These are phyloP conservation scores for Trichosanthes truncata DNA, from an alignment of 306 rosid species.

Conservation along the genomic window DNA sequence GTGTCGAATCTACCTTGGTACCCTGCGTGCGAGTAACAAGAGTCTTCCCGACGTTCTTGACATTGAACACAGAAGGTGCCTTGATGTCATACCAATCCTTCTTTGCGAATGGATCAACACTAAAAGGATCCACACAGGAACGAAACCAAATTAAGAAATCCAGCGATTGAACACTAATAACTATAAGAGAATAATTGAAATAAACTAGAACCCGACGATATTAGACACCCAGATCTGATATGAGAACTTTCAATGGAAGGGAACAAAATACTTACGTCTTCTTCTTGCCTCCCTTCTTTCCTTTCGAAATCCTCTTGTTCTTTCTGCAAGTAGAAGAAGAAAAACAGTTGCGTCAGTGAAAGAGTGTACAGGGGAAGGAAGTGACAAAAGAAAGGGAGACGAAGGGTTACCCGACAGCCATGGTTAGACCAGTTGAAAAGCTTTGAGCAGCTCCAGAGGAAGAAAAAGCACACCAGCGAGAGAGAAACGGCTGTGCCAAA, in stretches of 20 bases:
- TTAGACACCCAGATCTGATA: background rate
- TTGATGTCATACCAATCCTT: conserved; percentile 97
- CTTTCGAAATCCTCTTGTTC: conserved; percentile 92
- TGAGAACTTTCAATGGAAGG: background rate
- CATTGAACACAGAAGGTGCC: conserved; percentile 70
- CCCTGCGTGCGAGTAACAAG: conserved; percentile 94
- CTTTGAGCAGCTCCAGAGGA: background rate
- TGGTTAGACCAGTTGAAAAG: background rate
- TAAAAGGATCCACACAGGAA: conserved; percentile 2
- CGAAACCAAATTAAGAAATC: background rate
- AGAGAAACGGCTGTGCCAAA: background rate
- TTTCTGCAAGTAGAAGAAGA: conserved; percentile 30
- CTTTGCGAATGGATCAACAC: conserved; percentile 90
- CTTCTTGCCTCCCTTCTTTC: conserved; percentile 98
- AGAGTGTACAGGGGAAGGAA: background rate
- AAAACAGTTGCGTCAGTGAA: background rate
- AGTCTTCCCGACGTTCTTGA: conserved; percentile 74
- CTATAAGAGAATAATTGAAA: background rate
- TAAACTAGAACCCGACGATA: background rate
- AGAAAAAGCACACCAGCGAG: background rate
- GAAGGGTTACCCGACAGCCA: conserved; percentile 10
- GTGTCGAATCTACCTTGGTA: conserved; percentile 45
- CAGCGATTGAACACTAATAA: background rate
- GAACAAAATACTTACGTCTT: conserved; percentile 47
- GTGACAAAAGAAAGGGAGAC: background rate